Evolutionary conservation across 177 flowering plant genomes (phyloP), one percentile per base, ranked within the genome.

Genomic region (Tripterygium wilfordii): DNA sequence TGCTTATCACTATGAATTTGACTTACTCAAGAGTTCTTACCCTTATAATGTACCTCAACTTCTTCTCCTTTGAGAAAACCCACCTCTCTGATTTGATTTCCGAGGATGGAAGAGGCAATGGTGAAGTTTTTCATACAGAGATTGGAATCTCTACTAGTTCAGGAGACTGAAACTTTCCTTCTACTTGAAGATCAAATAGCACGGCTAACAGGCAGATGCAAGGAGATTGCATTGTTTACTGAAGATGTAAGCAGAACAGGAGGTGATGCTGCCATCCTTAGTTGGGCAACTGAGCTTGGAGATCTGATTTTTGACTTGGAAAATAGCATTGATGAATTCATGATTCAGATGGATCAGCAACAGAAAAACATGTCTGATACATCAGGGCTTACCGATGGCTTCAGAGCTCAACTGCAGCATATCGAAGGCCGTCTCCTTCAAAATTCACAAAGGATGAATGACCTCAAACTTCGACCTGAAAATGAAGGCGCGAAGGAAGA

Each of bases 121-220:
- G 45, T 48, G 18, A 47, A 47, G 30, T 30, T 56, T 30, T 47
- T 29, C 39, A 3, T 23, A 17, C 46, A 40, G 33, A 56, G 60
- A 56, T 31, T 47, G 51, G 23, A 16, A 16, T 38, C 31, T 38
- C 38, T 46, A 22, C 16, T 48, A 18, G 13, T 30, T 56, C 24
- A 22, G 12, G 45, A 47, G 16, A 25, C 60, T 12, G 52, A 18
- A 48, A 48, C 17, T 40, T 48, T 56, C 25, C 8, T 30, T 28
- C 53, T 52, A 23, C 14, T 54, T 45, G 58, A 54, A 54, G 42
- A 31, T 39, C 40, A 48, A 21, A 22, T 48, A 23, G 29, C 37
- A 19, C 6, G 26, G 27, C 2, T 40, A 9, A 47, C 12, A 14
- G 21, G 28, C 38, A 30, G 4, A 23, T 15, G 30, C 31, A 33